These are phyloP conservation scores for Thuja plicata DNA, from an alignment of 83 land plant genomes.

Conservation along the genomic window DNA sequence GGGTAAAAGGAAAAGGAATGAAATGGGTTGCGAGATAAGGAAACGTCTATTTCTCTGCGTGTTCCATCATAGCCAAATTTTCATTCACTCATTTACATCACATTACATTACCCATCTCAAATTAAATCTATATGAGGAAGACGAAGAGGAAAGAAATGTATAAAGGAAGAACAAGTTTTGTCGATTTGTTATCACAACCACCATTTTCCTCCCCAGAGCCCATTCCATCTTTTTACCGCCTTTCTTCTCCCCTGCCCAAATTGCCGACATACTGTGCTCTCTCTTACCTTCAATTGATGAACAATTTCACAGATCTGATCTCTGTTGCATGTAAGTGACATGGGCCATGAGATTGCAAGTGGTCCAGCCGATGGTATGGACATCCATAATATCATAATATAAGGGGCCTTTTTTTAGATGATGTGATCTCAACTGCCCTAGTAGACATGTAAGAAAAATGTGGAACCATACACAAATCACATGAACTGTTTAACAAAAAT, in stretches of 20 bases:
- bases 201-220: neutral
- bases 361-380: neutral
- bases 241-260: neutral
- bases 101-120: no score
- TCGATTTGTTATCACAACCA: neutral
- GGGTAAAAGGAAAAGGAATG: neutral
- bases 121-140: neutral
- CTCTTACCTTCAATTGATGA: no score
- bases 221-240: neutral
- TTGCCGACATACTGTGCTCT: conserved; percentile 8
- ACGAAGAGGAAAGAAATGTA: neutral
- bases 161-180: neutral
- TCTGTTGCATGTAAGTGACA: no score
- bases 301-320: no score
- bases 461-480: no score
- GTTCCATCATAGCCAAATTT: neutral
- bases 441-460: no score
- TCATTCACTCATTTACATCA: no score
- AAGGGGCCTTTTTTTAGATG: no score
- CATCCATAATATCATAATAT: no score
- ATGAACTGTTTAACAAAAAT: no score
- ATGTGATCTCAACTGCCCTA: no score
- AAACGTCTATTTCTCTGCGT: neutral
- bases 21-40: neutral
- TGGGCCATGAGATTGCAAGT: neutral